Evolutionary conservation across 164 flowering plant species (phyloP).

Genomic region (Akebia trifoliata): DNA sequence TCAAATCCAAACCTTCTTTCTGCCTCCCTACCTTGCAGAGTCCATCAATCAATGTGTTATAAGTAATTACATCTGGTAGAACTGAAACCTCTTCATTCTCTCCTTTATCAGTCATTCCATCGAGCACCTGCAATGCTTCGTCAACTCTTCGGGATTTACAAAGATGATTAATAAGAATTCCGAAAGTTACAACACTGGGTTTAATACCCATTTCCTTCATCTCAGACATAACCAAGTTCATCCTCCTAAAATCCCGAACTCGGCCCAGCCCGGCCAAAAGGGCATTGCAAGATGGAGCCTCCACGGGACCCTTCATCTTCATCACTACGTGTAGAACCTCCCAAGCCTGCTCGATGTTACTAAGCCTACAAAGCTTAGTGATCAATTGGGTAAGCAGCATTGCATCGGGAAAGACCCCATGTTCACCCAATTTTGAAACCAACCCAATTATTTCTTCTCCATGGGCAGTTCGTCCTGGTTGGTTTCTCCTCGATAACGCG

Average conservation of each 20-base stretch:
- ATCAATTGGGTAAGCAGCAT: constrained; percentile 40
- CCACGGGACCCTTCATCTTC: constrained; percentile 31
- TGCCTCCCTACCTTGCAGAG: constrained; percentile 81
- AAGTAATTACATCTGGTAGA: constrained; percentile 52
- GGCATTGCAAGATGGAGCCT: constrained; percentile 52
- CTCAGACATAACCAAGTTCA: constrained; percentile 47
- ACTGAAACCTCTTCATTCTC: constrained; percentile 20
- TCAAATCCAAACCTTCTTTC: constrained; percentile 54
- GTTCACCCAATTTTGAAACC: constrained; percentile 33
- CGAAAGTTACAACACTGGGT: constrained; percentile 58
- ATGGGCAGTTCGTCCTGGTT: constrained; percentile 11
- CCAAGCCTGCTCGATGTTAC: constrained; percentile 44
- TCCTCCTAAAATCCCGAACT: constrained; percentile 34
- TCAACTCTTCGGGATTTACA: constrained; percentile 64
- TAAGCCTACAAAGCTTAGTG: constrained; percentile 36
- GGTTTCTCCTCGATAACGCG: constrained; percentile 23
- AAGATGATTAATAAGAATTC: constrained; percentile 52
- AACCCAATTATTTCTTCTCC: constrained; percentile 31
- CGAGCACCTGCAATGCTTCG: constrained; percentile 56
- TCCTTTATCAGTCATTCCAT: constrained; percentile 34
- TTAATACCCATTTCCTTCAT: constrained; percentile 59
- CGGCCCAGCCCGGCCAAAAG: constrained; percentile 54
- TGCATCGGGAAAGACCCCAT: constrained; percentile 35
- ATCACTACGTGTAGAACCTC: constrained; percentile 40
- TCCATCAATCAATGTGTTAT: constrained; percentile 72